Conservation (phyloP, 306 rosid species). For the Mucuna pruriens region DNA sequence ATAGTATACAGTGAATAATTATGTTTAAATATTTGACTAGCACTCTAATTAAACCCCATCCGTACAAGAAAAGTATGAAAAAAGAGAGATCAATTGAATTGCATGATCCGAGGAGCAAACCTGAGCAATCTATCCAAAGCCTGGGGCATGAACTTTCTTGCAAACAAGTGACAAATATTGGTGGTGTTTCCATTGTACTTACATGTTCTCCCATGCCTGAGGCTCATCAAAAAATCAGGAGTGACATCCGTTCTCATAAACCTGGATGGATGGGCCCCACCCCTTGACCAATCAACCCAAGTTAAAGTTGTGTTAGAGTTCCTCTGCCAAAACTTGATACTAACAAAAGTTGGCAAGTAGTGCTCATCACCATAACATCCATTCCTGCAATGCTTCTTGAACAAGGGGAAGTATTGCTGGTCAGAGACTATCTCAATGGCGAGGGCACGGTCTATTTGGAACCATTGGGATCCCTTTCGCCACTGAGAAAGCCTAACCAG, state of each 20-base stretch:
- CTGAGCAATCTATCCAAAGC: conserved; percentile 69
- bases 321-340: conserved; percentile 48
- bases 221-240: conserved; percentile 46
- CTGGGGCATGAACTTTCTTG: conserved; percentile 71
- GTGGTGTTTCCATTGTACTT: conserved; percentile 61
- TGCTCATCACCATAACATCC: conserved; percentile 81
- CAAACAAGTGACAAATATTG: conserved; percentile 71
- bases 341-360: conserved; percentile 71
- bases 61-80: neutral
- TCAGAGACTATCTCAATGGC: conserved; percentile 67
- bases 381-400: conserved; percentile 47
- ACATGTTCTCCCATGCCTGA: conserved; percentile 63
- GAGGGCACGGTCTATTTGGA: conserved; percentile 65
- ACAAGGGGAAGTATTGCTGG: conserved; percentile 47
- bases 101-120: conserved; percentile 78
- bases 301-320: conserved; percentile 81
- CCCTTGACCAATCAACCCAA: conserved; percentile 89
- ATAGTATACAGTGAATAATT: neutral
- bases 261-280: conserved; percentile 77
- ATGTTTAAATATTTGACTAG: neutral
- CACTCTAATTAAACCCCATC: neutral
- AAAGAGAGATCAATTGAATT: conserved; percentile 46
- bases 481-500: conserved; percentile 56
- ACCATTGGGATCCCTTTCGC: conserved; percentile 98
- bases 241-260: conserved; percentile 57